A percentile compares a stretch with the other conserved stretches of the same genome.
phyloP scores from a whole-genome alignment of 768 basidiomycete genomes.

The Ramaria rubella region DNA sequence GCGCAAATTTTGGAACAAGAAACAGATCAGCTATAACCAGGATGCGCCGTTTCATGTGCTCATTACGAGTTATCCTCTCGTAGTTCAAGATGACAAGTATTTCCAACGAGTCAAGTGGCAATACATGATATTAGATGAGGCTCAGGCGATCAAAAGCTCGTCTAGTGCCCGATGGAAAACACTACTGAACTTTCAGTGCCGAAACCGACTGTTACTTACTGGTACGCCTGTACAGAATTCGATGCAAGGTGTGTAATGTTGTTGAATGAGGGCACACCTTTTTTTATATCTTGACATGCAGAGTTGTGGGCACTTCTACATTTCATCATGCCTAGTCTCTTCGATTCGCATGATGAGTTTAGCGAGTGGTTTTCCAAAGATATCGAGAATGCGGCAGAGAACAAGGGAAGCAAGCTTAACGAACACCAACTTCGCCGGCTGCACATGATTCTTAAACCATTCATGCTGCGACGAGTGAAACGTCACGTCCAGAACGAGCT shows the following conservation, averaged over 20 bases:
- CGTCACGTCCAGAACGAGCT: slow-evolving; percentile 99
- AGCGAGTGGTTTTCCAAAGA: slow-evolving; percentile 99
- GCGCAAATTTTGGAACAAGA: slow-evolving; percentile 97
- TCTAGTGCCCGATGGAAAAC: slow-evolving; percentile 97
- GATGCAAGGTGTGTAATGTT: slow-evolving; percentile 75
- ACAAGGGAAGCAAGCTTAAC: slow-evolving; percentile 85
- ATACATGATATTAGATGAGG: slow-evolving; percentile 99
- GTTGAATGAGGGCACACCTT: not conserved
- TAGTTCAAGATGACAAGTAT: slow-evolving; percentile 95
- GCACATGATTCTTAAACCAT: slow-evolving; percentile 98
- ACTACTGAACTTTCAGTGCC: slow-evolving; percentile 88
- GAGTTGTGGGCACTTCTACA: slow-evolving; percentile 98
- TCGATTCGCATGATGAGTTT: slow-evolving; percentile 99
- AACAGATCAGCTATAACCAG: slow-evolving; percentile 90
- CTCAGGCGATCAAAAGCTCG: slow-evolving; percentile 99
- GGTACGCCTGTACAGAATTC: slow-evolving; percentile 99
- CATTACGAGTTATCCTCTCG: slow-evolving; percentile 95
- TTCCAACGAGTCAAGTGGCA: slow-evolving; percentile 99
- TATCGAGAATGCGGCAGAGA: slow-evolving; percentile 91
- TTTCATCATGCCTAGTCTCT: slow-evolving; percentile 99
- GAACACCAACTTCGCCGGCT: slow-evolving; percentile 91
- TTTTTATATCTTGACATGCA: slow-evolving; percentile 26
- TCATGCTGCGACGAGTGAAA: slow-evolving; percentile 97
- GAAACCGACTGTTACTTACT: slow-evolving; percentile 90
- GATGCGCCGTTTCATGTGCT: slow-evolving; percentile 96